Evolutionary conservation across 1,284 basidiomycete species (phyloP).

Genomic region (Puccinia coronata): DNA sequence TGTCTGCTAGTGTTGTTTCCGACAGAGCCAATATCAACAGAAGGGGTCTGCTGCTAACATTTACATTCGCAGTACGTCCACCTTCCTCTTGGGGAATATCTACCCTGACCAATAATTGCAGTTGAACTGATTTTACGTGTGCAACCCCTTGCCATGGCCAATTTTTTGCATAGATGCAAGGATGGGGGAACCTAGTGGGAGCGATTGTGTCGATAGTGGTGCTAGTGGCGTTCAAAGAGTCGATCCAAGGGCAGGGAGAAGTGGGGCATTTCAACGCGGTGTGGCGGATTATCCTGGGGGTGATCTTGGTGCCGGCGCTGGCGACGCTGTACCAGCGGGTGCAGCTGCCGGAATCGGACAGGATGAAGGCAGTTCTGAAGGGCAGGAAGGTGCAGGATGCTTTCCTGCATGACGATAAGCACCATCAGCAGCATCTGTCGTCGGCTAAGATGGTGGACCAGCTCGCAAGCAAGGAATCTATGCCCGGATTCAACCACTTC

Average conservation of each 20-base stretch:
- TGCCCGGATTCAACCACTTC: neutral
- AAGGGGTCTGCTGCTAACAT: constrained; percentile 18
- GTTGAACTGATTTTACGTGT: too few species aligned
- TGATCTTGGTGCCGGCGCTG: constrained; percentile 69
- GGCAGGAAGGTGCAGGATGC: constrained; percentile 15
- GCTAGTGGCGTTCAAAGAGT: neutral
- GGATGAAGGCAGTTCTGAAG: constrained; percentile 60
- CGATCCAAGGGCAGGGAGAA: constrained; percentile 9
- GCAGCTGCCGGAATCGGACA: constrained; percentile 70
- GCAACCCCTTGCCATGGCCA: too few species aligned
- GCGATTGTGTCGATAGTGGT: constrained; percentile 11
- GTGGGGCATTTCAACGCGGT: constrained; percentile 13
- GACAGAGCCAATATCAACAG: constrained; percentile 26
- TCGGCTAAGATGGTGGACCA: neutral
- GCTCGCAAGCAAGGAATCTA: neutral
- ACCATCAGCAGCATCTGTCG: neutral
- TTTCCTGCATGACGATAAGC: neutral
- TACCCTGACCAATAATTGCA: too few species aligned
- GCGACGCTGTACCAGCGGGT: constrained; percentile 74
- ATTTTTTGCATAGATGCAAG: constrained; percentile 14
- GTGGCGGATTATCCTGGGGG: constrained; percentile 62
- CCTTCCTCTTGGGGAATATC: neutral
- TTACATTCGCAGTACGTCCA: constrained; percentile 22
- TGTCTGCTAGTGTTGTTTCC: constrained; percentile 28
- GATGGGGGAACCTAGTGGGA: constrained; percentile 23